Base-by-base conservation (phyloP, 2,329 filamentous ascomycete genomes). In the Phialophora tarda region DNA sequence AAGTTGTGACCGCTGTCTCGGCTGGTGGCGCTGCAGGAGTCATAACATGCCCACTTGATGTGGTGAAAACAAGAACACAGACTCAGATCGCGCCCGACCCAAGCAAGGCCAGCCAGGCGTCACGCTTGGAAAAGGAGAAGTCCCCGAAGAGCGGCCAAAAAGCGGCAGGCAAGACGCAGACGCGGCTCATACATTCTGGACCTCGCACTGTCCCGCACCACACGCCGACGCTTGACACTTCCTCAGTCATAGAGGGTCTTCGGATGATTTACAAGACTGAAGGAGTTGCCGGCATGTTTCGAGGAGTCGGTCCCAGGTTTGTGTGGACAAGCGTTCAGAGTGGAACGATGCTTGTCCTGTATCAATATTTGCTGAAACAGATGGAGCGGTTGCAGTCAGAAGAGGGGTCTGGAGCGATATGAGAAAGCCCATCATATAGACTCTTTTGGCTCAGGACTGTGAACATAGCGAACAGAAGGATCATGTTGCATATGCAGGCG, bases 301-400 rank as follows among this genome's bases (percentile, higher is more conserved):
- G 95, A 65, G 95, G 95, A 28, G 94, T 99, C 1, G 94, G 94
- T 0, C 95, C 95, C 1, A 87, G 95, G 62, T 90, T 90, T 64
- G 92, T 98, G 14, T 99, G 95, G 95, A 99, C 95, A 24, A 97
- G 94, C 75, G 92, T 98, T 65, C 95, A 99, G 82, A 97, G 91
- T 75, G 91, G 93, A 50, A 96, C 92, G 71, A 98, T 98, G 94
- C 83, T 98, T 76, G 93, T 98, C 73, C 83, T 97, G 77, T 98
- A 98, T 78, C 94, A 98, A 81, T 90, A 89, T 67, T 82, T 98
- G 63, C 80, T 98, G 75, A 89, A 90, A 74, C 87, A 89, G 78
- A 85, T 98, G 71, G 90, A 93, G 66, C 51, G 59, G 26, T 48
- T 67, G n/a, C 62, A 60, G n/a, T 57, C 70, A 24, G 55, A 51